Evolutionary conservation across 495 filamentous ascomycete genomes (phyloP), one percentile per base, ranked within the genome.

Genomic region (Daldinia concentrica): DNA sequence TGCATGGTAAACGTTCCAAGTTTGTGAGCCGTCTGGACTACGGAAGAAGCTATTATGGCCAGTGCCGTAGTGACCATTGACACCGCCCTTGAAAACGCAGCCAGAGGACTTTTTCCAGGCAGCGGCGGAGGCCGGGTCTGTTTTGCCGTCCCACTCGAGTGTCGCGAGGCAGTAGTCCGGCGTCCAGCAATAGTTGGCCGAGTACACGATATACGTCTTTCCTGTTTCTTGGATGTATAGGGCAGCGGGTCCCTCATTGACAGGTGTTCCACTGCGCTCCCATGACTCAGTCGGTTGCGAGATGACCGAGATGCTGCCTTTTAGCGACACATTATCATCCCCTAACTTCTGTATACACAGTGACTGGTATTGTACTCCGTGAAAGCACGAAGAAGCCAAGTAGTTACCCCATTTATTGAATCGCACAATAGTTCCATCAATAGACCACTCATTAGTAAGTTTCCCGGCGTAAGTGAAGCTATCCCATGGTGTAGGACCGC

Each of bases 241-340:
- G 64, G 83, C 82, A 9, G 82, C 82, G 39, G 87, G 83, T 14
- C 87, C 87, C 58, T 88, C 88, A 56, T 87, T 87, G 27, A 88
- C 84, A 17, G 84, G 82, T 11, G 84, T 82, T 1, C 81, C 80
- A 15, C 84, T 83, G 0, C 77, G 80, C 61, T 88, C 86, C 80
- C 84, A 88, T 12, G 76, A 27, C 3, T 78, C 61, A 1, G 78
- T 79, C 0, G 86, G 86, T 30, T 83, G 76, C 4, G 78, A 82
- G 58, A 88, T 82, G 3, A 74, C 68, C 12, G 58, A 41, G 58
- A 77, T 77, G n/a, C 45, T 63, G 26, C 79, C 79, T 6, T 68
- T 75, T 17, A 79, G 54, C 3, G 76, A 76, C 15, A 70, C 36
- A 37, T 74, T 74, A 65, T 76, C 73, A 19, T 57, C 41, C 7